Evolutionary conservation across 495 filamentous ascomycete genomes (phyloP).

Genomic region (Aspergillus egyptiacus): DNA sequence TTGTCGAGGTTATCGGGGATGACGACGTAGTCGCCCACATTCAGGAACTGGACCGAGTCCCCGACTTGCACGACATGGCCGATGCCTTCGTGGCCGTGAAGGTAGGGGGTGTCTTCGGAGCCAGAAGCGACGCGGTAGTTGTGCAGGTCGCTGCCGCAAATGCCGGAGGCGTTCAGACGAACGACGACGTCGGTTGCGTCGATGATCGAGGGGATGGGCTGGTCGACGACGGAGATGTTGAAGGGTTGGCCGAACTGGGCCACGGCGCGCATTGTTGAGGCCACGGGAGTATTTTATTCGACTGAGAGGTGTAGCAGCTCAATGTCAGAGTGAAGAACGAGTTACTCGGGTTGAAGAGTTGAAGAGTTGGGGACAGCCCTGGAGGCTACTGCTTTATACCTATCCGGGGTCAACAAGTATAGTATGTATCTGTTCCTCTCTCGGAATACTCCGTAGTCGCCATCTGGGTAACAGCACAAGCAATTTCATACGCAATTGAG

Average conservation of each 20-base stretch:
- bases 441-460: too few relatives aligned
- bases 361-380: too few relatives aligned
- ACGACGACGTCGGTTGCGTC: conserved; percentile 24
- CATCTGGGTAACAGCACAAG: too few relatives aligned
- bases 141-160: conserved; percentile 31
- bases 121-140: conserved; percentile 20
- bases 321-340: too few relatives aligned
- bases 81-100: conserved; percentile 29
- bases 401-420: too few relatives aligned
- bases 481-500: too few relatives aligned
- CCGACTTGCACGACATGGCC: conserved; percentile 27
- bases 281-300: too few relatives aligned
- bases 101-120: neutral
- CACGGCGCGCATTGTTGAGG: conserved; percentile 6
- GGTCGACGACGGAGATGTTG: conserved; percentile 11
- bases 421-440: too few relatives aligned
- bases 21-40: conserved; percentile 28
- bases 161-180: conserved; percentile 22
- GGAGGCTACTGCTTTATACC: too few relatives aligned
- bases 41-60: conserved; percentile 15
- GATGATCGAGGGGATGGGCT: conserved; percentile 19
- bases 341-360: too few relatives aligned
- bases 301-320: too few relatives aligned
- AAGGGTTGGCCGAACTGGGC: conserved; percentile 10
- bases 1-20: neutral